Base-by-base conservation (phyloP, 768 basidiomycete species). In the Ephemerocybe angulata region DNA sequence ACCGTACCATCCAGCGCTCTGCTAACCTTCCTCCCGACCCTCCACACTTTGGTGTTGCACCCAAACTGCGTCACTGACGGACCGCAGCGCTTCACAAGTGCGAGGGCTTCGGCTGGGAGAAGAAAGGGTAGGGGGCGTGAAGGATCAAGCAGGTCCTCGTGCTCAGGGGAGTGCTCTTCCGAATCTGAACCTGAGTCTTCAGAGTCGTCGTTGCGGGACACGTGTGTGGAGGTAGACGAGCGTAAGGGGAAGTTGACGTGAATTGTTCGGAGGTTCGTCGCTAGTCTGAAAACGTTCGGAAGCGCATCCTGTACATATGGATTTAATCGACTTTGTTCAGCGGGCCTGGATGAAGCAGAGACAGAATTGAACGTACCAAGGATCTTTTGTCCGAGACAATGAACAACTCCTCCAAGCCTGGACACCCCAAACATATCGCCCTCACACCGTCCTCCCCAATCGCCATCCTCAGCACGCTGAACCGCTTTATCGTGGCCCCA, bases 1-100 rank as follows among this genome's bases (percentile, higher is more conserved):
- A 76, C 68, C 47, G 30, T 63, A 1, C 80, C 81, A 30, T 73
- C 65, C 25, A 73, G 73, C 15, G 70, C 67, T 8, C 66, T 56
- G 2, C 61, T 48, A 11, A 81, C 70, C 15, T 59, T 61, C 35
- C 79, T 72, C 52, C 73, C 69, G 31, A 87, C 76, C 76, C 87
- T 80, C 84, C 86, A 89, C 1, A 88, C 87, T 33, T 72, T 73
- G 0, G 84, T 81, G 62, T 84, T 85, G 59, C 82, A 84, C 3
- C 90, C 89, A 58, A 91, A 79, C 54, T 85, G 82, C 21, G 66
- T 65, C 37, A 90, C 68, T 3, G 75, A 78, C 8, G 79, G 62
- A 30, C 75, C 73, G 63, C 86, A 87, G 21, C 72, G 69, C 3
- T 68, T 70, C 13, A 78, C 75, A 24, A 90, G 73, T 4, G 65